These are phyloP conservation scores for Pelargonium citronellum DNA, from an alignment of 441 rosid species.

Conservation along the genomic window DNA sequence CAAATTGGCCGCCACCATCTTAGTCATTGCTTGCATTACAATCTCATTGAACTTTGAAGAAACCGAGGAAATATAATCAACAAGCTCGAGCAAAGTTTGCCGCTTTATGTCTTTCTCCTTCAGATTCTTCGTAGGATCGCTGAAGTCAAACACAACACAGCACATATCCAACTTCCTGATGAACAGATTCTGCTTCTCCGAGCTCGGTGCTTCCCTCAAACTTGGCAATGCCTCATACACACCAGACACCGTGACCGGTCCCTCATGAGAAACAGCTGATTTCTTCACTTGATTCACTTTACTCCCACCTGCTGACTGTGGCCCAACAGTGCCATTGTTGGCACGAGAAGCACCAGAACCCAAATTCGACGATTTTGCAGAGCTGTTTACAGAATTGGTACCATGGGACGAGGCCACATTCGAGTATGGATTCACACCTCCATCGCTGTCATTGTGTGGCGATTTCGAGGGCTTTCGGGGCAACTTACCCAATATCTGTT, in stretches of 20 bases:
- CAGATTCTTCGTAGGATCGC: slow-evolving; percentile 57
- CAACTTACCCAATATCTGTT: slow-evolving; percentile 69
- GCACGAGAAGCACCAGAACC: slow-evolving; percentile 28
- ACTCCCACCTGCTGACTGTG: slow-evolving; percentile 23
- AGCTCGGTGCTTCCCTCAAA: slow-evolving; percentile 59
- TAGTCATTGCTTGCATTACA: slow-evolving; percentile 70
- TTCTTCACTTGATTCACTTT: slow-evolving; percentile 45
- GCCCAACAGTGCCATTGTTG: slow-evolving; percentile 38
- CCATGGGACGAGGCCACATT: slow-evolving; percentile 36
- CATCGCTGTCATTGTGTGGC: slow-evolving; percentile 44
- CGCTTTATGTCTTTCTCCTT: slow-evolving; percentile 75
- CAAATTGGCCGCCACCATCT: slow-evolving; percentile 55
- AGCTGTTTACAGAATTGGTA: slow-evolving; percentile 36
- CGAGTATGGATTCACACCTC: slow-evolving; percentile 33
- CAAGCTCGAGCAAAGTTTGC: slow-evolving; percentile 72
- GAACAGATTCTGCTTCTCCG: slow-evolving; percentile 64
- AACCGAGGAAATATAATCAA: slow-evolving; percentile 56
- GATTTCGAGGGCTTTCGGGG: slow-evolving; percentile 79
- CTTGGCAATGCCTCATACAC: slow-evolving; percentile 61
- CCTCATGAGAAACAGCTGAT: slow-evolving; percentile 30
- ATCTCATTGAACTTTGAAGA: slow-evolving; percentile 59
- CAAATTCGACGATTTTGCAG: slow-evolving; percentile 34
- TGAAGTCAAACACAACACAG: slow-evolving; percentile 61
- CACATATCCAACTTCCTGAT: slow-evolving; percentile 62
- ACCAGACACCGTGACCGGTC: slow-evolving; percentile 29